Base-by-base conservation (phyloP, 345 rosid species). In the Hypericum androsaemum region DNA sequence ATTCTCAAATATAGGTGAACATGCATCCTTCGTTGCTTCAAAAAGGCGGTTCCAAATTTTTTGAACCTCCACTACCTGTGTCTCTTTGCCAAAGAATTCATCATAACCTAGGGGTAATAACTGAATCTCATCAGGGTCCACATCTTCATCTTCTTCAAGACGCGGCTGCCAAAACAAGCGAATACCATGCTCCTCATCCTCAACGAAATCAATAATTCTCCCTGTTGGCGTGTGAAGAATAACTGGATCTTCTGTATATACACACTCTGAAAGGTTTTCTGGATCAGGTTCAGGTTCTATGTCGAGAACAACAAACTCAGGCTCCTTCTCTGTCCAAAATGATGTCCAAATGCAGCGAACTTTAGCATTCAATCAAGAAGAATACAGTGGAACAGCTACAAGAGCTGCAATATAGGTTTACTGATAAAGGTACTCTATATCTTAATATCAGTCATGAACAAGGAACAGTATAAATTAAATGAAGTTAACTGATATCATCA, bases 81-180 rank as follows among this genome's bases (percentile, higher is more conserved):
- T 76, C 53, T 81, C 81, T 60, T 50, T 46, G 69, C 95, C 96
- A 49, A 75, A 87, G 65, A 86, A 90, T 57, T 87, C 98, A 32
- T 90, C 98, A 50, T 71, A 84, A 61, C 95, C 96, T n/a, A 84
- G 80, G 37, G 92, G 96, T 59, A 90, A 82, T 57, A 84, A 87
- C 73, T 79, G 71, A 43, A 64, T 74, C 68, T 86, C 80, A 43
- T 64, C 50, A 0, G 77, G 78, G 69, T 90, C 92, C 32, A 74
- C 57, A 11, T 80, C 87, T 68, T 87, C 92, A 39, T 86, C 95
- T 11, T 77, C 87, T 67, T 83, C 58, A 51, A 83, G 36, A 67
- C 74, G 73, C 12, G 94, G 97, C 73, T 89, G 95, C 95, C 90
- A 86, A 76, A 84, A 86, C 55, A 86, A 69, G 41, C 96, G 78